Conservation (phyloP, 2,329 filamentous ascomycete species). For the Exophiala sp. region DNA sequence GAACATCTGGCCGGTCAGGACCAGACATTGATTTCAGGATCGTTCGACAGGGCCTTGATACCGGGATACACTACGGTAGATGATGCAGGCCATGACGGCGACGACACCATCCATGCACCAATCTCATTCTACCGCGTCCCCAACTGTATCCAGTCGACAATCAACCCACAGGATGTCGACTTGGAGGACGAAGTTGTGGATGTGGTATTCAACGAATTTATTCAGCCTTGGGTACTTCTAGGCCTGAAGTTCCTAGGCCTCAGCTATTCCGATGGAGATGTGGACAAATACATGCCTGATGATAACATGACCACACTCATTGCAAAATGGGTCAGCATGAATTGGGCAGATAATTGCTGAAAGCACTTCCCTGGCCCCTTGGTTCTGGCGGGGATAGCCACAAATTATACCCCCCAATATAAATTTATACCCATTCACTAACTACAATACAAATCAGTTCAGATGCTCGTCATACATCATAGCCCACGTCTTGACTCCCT, state of each 20-base stretch:
- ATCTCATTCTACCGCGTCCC: conserved; percentile 72
- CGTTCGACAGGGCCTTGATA: conserved; percentile 36
- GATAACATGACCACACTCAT: conserved; percentile 54
- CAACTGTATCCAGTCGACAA: conserved; percentile 70
- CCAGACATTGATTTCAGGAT: conserved; percentile 32
- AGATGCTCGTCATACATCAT: conserved; percentile 27
- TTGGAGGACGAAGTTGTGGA: conserved; percentile 66
- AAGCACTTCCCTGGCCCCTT: too few species aligned
- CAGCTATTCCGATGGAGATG: conserved; percentile 46
- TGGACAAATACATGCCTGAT: conserved; percentile 47
- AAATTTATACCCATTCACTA: not conserved
- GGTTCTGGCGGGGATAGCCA: too few species aligned
- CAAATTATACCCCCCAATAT: not conserved
- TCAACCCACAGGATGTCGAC: conserved; percentile 45
- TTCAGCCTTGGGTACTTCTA: conserved; percentile 71
- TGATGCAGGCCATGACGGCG: conserved; percentile 74
- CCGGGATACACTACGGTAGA: conserved; percentile 87
- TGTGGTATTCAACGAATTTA: conserved; percentile 85
- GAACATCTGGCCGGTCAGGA: not conserved
- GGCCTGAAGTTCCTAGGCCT: conserved; percentile 61
- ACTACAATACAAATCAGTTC: conserved; percentile 7
- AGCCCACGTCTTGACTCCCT: conserved; percentile 27
- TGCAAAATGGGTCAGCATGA: conserved; percentile 52
- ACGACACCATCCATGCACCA: conserved; percentile 76
- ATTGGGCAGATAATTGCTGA: conserved; percentile 43